phyloP scores from a whole-genome alignment of 306 rosid genomes.

The Lotus japonicus region DNA sequence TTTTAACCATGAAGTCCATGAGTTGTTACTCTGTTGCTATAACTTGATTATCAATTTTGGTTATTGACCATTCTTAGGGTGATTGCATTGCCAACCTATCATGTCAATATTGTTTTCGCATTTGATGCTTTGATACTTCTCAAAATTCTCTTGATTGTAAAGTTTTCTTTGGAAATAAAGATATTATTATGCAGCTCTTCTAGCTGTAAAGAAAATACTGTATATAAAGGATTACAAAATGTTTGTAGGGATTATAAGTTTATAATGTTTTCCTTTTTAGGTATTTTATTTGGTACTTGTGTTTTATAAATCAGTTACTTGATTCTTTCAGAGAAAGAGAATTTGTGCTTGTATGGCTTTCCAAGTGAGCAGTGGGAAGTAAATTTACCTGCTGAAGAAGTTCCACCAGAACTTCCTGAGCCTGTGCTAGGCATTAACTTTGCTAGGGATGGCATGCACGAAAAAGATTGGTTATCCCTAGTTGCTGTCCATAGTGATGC shows the following conservation, averaged over 20 bases:
- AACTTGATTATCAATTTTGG: not conserved
- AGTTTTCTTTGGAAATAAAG: not conserved
- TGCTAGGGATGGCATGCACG: conserved; percentile 96
- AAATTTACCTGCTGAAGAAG: conserved; percentile 96
- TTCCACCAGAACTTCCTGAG: conserved; percentile 94
- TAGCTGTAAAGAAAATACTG: not conserved
- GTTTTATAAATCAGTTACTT: conserved; percentile 5
- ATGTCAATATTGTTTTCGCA: not conserved
- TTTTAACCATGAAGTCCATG: not conserved
- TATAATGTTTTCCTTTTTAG: not conserved
- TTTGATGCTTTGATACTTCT: conserved; percentile 17
- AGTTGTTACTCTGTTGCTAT: not conserved
- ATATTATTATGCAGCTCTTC: not conserved
- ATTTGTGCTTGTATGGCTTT: conserved; percentile 77
- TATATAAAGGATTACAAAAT: not conserved
- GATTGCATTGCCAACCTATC: not conserved
- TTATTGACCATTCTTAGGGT: not conserved
- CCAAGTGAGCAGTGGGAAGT: conserved; percentile 98
- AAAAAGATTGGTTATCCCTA: conserved; percentile 80
- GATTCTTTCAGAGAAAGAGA: conserved; percentile 76
- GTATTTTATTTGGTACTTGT: conserved; percentile 15
- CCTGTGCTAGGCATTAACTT: conserved; percentile 93
- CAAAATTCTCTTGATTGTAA: not conserved
- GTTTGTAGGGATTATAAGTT: not conserved
- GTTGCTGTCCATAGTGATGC: conserved; percentile 97